A percentile compares a stretch with the other conserved stretches of the same genome.
These are phyloP conservation scores for Penicillium sp. DNA, from an alignment of 2,329 filamentous ascomycete species.

Conservation along the genomic window DNA sequence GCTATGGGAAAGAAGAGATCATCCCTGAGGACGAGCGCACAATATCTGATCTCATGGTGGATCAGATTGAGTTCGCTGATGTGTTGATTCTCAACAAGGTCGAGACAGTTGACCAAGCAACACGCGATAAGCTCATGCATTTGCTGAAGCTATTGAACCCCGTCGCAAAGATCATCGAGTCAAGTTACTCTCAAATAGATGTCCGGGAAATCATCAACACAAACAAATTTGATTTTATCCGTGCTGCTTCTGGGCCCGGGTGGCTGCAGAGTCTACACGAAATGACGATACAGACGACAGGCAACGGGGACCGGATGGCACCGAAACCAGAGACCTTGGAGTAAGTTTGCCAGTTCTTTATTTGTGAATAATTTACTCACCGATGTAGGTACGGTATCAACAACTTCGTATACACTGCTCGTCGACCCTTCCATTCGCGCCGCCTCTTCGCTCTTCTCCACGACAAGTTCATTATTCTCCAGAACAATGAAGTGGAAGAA, in stretches of 20 bases:
- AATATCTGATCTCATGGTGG: conserved; percentile 72
- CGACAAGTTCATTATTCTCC: conserved; percentile 48
- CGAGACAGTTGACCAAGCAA: conserved; percentile 57
- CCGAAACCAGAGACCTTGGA: conserved; percentile 71
- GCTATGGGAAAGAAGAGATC: conserved; percentile 60
- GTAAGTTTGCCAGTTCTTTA: conserved; percentile 33
- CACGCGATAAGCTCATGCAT: conserved; percentile 50
- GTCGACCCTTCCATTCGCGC: conserved; percentile 52
- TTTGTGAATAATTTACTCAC: not conserved
- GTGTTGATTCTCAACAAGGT: conserved; percentile 71
- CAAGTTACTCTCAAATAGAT: conserved; percentile 60
- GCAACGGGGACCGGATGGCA: conserved; percentile 55
- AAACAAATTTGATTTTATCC: conserved; percentile 62
- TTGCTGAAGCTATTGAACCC: conserved; percentile 65
- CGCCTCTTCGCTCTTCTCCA: conserved; percentile 43
- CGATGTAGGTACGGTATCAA: conserved; percentile 61
- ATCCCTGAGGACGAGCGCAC: conserved; percentile 68
- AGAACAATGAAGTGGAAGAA: conserved; percentile 35
- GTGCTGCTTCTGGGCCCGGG: conserved; percentile 64
- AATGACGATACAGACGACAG: conserved; percentile 62
- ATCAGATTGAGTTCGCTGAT: conserved; percentile 76
- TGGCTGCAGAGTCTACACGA: conserved; percentile 70
- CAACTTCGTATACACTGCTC: conserved; percentile 67
- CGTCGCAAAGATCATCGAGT: conserved; percentile 63
- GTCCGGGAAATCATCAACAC: conserved; percentile 66